Evolutionary conservation across 2,329 filamentous ascomycete genomes (phyloP), one percentile per base, ranked within the genome.

Genomic region (Metarhizium brunneum): DNA sequence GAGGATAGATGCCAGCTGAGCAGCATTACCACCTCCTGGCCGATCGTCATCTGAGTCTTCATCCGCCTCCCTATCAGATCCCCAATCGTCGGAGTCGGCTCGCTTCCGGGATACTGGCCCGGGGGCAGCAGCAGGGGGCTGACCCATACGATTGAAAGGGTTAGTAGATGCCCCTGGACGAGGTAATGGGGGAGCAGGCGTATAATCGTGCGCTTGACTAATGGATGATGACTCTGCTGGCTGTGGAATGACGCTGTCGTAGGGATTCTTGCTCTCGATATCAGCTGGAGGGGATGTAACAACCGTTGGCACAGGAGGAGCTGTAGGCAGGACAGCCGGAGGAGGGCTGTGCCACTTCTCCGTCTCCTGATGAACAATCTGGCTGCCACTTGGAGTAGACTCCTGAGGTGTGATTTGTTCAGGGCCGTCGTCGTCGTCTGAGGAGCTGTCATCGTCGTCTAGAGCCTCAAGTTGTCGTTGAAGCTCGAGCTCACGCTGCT

Each of bases 1-100:
- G 20, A 99, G 80, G 58, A 96, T 94, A 6, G 90, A 95, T 16
- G 94, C 94, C 42, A 99, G 82, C 64, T 96, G 90, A 58, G 95
- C 94, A 51, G 94, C 94, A 62, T 84, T 90, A 57, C 87, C 85
- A 54, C 90, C 90, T 52, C 88, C 88, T 18, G 89, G 86, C 10
- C 86, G 82, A 54, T 91, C 87, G 55, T 92, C 88, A 55, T 92
- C 87, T 40, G 90, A 87, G 54, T 88, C 84, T 20, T 87, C 85
- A 3, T 79, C 77, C 20, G 78, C 75, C 20, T 75, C 73, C 64
- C 81, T 84, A 57, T 87, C 86, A 14, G 90, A 92, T 58, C 90
- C 91, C 92, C 92, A 97, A 56, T 77, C 78, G 36, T 83, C 92
- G 59, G 95, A 79, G 56, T 77, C 78, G 36, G 76, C 75, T 55